Evolutionary conservation across 805 yeast species (phyloP).

Genomic region (Nakazawaea pomicola): DNA sequence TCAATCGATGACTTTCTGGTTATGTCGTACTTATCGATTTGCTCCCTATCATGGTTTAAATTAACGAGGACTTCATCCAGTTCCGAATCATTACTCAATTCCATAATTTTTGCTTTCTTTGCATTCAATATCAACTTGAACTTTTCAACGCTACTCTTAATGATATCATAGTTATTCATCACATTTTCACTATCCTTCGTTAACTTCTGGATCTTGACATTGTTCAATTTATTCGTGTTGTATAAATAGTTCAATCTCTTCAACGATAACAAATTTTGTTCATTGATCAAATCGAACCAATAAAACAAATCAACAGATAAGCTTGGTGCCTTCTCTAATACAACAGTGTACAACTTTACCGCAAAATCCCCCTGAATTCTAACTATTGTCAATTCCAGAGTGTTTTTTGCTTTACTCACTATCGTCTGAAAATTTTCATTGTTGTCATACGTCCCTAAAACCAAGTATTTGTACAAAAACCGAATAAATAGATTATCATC

Average conservation of each 20-base stretch:
- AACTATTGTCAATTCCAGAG: too few species aligned
- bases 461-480: slow-evolving; percentile 1
- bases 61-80: neutral
- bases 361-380: slow-evolving; percentile 1
- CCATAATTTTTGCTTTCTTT: slow-evolving; percentile 28
- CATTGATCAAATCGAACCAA: slow-evolving; percentile 6
- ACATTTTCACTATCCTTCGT: neutral
- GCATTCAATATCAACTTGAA: slow-evolving; percentile 25
- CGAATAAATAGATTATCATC: slow-evolving; percentile 1
- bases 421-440: neutral
- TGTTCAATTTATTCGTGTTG: neutral
- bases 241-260: neutral
- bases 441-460: neutral
- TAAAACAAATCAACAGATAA: slow-evolving; percentile 6
- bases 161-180: slow-evolving; percentile 1
- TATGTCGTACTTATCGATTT: slow-evolving; percentile 4
- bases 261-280: neutral
- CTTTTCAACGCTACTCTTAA: slow-evolving; percentile 13
- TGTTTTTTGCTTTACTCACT: neutral
- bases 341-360: slow-evolving; percentile 3
- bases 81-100: slow-evolving; percentile 16
- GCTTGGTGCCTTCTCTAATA: neutral
- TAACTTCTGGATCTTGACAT: neutral
- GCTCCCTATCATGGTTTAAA: slow-evolving; percentile 1
- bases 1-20: slow-evolving; percentile 3